These are phyloP conservation scores for Erysimum cheiri DNA, from an alignment of 441 rosid species.

Conservation along the genomic window DNA sequence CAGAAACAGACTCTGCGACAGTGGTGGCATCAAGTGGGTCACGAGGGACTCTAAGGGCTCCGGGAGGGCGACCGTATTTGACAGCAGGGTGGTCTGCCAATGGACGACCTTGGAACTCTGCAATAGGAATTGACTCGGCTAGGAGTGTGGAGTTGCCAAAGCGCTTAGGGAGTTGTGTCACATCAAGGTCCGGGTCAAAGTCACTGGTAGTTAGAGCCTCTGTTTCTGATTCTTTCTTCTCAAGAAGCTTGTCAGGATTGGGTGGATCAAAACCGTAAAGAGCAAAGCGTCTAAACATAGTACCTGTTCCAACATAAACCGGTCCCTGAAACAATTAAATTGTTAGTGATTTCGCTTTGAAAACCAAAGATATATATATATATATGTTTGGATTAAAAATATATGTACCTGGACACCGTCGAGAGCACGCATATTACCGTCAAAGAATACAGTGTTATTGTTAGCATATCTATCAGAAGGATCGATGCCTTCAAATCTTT, in stretches of 20 bases:
- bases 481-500: conserved; percentile 93
- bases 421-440: conserved; percentile 92
- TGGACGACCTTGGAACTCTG: conserved; percentile 85
- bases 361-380: background rate
- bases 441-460: conserved; percentile 87
- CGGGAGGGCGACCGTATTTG: conserved; percentile 81
- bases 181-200: conserved; percentile 80
- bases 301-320: conserved; percentile 88
- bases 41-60: conserved; percentile 72
- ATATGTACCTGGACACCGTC: conserved; percentile 81
- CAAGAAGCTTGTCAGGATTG: conserved; percentile 49
- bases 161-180: conserved; percentile 74
- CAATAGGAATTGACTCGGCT: conserved; percentile 74
- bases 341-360: background rate
- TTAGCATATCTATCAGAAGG: conserved; percentile 93
- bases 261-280: conserved; percentile 90
- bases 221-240: conserved; percentile 55
- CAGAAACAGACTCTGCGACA: conserved; percentile 86
- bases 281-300: conserved; percentile 88
- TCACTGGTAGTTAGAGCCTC: conserved; percentile 71
- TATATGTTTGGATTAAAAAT: background rate
- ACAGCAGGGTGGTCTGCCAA: conserved; percentile 87
- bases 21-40: conserved; percentile 86
- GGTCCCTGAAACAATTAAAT: conserved; percentile 61
- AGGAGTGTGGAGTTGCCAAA: conserved; percentile 88